Evolutionary conservation across 73 alveolate genomes (phyloP), one percentile per base, ranked within the genome.

Genomic region (Paramecium primaurelia): DNA sequence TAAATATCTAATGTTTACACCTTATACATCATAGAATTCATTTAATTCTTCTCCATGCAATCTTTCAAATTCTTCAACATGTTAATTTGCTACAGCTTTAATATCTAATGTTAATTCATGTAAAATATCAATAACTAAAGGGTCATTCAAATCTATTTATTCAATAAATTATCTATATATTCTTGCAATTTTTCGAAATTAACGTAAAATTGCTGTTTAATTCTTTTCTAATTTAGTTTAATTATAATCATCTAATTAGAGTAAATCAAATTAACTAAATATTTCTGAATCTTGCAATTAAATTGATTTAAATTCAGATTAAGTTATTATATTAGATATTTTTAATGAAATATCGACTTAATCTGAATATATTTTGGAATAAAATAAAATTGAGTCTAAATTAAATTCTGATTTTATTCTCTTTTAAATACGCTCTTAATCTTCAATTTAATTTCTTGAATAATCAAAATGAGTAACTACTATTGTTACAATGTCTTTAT

Each of bases 381-480:
- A 75, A 75, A n/a, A 75, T 22, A 75, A 30, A 75, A 36, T 12
- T 75, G 88, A 75, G 28, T 75, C 47, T 36, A 75, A 4, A n/a
- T 75, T 75, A 20, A 75, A 75, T 0, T 75, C 60, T 38, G 4
- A 30, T 42, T 42, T 75, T 42, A 42, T 30, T 37, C 47, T 64
- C 9, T 64, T 6, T 64, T 30, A 38, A 16, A 38, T 18, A 6
- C 69, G 69, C 12, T 11, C 34, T 38, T 87, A 32, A 87, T 47
- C 86, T 7, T 87, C 45, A n/a, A 3, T 5, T 8, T 7, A 16
- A 42, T 60, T 64, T 8, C 16, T 59, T 16, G 68, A 26, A 30
- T 59, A n/a, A 86, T 86, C 93, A 77, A 86, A 60, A 59, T 64
- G 68, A 8, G 93, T 60, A 36, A 86, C 87, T 14, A 86, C 7